phyloP scores from a whole-genome alignment of 1,284 basidiomycete genomes.

The Tilletia setariae region DNA sequence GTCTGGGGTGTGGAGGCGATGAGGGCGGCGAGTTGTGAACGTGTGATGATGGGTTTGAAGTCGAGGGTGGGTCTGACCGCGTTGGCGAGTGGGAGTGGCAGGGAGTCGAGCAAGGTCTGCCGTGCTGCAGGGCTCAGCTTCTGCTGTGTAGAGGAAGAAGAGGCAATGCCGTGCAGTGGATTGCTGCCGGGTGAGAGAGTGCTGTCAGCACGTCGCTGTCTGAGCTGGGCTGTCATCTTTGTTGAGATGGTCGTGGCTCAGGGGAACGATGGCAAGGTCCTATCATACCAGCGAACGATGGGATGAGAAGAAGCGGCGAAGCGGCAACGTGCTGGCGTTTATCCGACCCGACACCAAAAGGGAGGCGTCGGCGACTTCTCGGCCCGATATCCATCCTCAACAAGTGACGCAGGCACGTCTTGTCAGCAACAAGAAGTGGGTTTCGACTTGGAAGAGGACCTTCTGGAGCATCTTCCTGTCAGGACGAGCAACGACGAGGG shows the following conservation, averaged over 20 bases:
- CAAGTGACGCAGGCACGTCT: too few species aligned
- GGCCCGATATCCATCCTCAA: too few species aligned
- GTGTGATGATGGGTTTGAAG: slow-evolving; percentile 28
- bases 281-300: too few species aligned
- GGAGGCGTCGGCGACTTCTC: too few species aligned
- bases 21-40: slow-evolving; percentile 39
- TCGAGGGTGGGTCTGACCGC: background rate
- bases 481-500: too few species aligned
- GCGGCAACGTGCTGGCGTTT: too few species aligned
- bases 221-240: background rate
- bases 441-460: too few species aligned
- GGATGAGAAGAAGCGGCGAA: too few species aligned
- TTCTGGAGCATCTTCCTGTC: too few species aligned
- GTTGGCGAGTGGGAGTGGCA: slow-evolving; percentile 4
- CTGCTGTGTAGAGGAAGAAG: background rate
- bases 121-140: background rate
- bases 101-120: background rate
- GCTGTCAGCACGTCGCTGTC: background rate
- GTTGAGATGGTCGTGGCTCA: background rate
- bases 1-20: slow-evolving; percentile 30
- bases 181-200: background rate
- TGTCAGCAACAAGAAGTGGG: too few species aligned
- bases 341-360: too few species aligned
- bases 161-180: background rate
- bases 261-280: too few species aligned